These are phyloP conservation scores for Aspergillus felis DNA, from an alignment of 2,329 filamentous ascomycete genomes.

Conservation along the genomic window DNA sequence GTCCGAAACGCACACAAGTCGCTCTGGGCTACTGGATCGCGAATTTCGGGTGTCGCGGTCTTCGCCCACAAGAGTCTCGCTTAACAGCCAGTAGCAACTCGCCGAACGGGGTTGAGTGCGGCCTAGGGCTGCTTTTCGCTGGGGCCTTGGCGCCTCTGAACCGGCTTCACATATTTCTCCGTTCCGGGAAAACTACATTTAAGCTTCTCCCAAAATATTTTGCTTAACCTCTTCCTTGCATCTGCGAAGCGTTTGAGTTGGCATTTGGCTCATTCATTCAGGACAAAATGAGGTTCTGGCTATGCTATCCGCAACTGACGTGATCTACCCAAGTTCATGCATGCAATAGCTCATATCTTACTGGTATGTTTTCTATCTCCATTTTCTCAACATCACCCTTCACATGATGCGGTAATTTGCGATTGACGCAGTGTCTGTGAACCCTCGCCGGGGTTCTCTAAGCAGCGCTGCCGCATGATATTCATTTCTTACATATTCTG, in stretches of 20 bases:
- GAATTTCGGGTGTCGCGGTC: conserved; percentile 36
- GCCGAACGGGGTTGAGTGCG: conserved; percentile 17
- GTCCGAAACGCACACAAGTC: conserved; percentile 31
- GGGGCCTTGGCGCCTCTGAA: conserved; percentile 9
- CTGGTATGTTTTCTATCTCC: conserved; percentile 20
- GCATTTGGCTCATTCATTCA: conserved; percentile 1
- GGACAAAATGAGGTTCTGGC: conserved; percentile 17
- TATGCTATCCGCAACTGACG: not conserved
- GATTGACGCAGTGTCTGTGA: conserved; percentile 86
- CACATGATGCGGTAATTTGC: conserved; percentile 98
- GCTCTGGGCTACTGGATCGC: conserved; percentile 25
- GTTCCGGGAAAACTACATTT: conserved; percentile 15
- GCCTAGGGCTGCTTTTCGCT: conserved; percentile 33
- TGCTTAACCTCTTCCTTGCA: conserved; percentile 18
- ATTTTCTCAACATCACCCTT: conserved; percentile 12
- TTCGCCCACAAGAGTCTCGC: conserved; percentile 40
- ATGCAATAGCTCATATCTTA: not conserved
- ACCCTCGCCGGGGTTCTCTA: conserved; percentile 82
- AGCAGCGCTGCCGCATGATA: conserved; percentile 77
- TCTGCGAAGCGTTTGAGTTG: not conserved
- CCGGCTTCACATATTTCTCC: conserved; percentile 19
- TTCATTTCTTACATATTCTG: conserved; percentile 99
- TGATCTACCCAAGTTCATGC: not conserved
- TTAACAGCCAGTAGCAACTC: conserved; percentile 36
- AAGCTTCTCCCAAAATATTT: conserved; percentile 21